Base-by-base conservation (phyloP, 495 filamentous ascomycete genomes). In the Penicillium cosmopolitanum region DNA sequence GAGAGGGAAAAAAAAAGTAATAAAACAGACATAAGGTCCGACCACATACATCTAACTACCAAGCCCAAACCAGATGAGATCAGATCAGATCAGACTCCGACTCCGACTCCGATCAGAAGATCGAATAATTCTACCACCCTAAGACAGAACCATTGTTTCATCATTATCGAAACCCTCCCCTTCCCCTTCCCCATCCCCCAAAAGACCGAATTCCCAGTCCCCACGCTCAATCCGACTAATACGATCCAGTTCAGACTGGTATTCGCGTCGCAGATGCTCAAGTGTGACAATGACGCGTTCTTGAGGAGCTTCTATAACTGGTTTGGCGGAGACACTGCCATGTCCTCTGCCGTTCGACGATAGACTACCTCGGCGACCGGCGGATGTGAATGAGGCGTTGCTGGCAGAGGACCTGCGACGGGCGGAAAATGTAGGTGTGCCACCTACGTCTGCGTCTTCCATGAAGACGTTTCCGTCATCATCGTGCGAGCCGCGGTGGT, bases 171-270 rank as follows among this genome's bases (percentile, higher is more conserved):
- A 28, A 3, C 11, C 33, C 10, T 63, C 67, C 54, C 61, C 62
- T 15, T 65, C 65, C 13, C 64, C 64, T 19, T 73, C 77, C 31
- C 66, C 71, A 21, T 73, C 77, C 31, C 66, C 71, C 21, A 76
- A 66, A 55, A 76, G 69, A 16, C 79, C 80, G 67, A 89, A 85
- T 55, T 85, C 82, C 79, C 81, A 89, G 61, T 84, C 76, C 9
- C 86, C 87, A 23, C 77, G 75, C 66, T 86, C 82, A 60, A 89
- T 81, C 25, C 82, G 74, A 53, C 79, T 85, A 38, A 84, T 85
- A 50, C 90, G 82, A 72, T 98, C 96, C 65, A 97, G 77, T 73
- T 97, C 93, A 16, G 79, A 82, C 71, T 95, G 89, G 75, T 95
- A 98, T 68, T 89, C 88, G 66, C 87, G 89, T 61, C 91, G 82